Evolutionary conservation across 257 asterid species (phyloP), one percentile per base, ranked within the genome.

Genomic region (Jacaranda mimosifolia): DNA sequence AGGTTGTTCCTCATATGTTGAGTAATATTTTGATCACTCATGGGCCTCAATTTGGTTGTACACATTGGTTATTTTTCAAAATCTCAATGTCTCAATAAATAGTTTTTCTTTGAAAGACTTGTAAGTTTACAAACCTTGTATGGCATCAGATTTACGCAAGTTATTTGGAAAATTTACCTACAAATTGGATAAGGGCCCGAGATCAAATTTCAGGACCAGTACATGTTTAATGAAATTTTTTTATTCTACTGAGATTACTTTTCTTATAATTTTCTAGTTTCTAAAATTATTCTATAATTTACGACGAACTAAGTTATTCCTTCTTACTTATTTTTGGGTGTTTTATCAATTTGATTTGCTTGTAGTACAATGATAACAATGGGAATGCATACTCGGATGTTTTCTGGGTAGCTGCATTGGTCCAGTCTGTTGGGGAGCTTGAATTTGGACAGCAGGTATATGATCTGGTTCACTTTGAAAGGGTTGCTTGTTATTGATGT

Each of bases 311-410:
- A 66, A 1, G 4, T 40, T 52, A 57, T 1, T 4, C 6, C 36
- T 8, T 51, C 68, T 53, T 9, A 21, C 56, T 72, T 32, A 53
- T 26, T 21, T 64, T 66, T 70, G 70, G 60, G 62, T 26, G 7
- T 71, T 64, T 3, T 43, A 9, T 51, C 14, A 39, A 12, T 56
- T 71, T 66, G 42, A 21, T 70, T 62, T 68, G 72, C 81, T 52
- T 80, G 81, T 67, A 96, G 99, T 96, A 91, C 87, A 96, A 96
- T 75, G 99, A 96, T 77, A 96, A 96, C 83, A 90, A 88, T 82
- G 99, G 99, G 65, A 96, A 96, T 80, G 73, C 92, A 68, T 96
- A 89, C 84, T 93, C 98, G 51, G 99, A 96, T 84, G 96, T 96
- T 78, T 96, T 87, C 85, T 93, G 97, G 98, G 91, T 96, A 71